These are phyloP conservation scores for Aspergillus tanneri DNA, from an alignment of 2,329 filamentous ascomycete species.

Conservation along the genomic window DNA sequence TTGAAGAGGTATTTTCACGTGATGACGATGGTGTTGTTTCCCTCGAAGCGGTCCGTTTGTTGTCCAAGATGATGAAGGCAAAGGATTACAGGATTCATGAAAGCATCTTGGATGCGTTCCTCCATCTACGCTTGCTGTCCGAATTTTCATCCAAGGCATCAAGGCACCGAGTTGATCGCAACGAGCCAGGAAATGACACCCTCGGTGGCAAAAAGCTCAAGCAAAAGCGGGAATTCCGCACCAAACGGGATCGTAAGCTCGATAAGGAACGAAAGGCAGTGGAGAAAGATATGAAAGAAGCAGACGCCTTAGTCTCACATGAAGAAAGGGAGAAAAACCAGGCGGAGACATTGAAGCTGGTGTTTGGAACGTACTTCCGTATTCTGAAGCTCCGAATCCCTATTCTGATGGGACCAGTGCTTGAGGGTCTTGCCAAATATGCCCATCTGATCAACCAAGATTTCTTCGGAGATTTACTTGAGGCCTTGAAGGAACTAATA, in stretches of 20 bases:
- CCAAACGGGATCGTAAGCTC: slow-evolving; percentile 80
- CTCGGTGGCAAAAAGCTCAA: slow-evolving; percentile 60
- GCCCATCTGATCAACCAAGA: slow-evolving; percentile 98
- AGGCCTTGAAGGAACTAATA: slow-evolving; percentile 91
- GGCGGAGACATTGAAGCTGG: slow-evolving; percentile 90
- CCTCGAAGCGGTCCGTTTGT: slow-evolving; percentile 77
- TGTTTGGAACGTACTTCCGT: slow-evolving; percentile 93
- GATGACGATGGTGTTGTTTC: slow-evolving; percentile 90
- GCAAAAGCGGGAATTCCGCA: slow-evolving; percentile 79
- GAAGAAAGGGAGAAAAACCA: slow-evolving; percentile 94
- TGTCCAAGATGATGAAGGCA: slow-evolving; percentile 94
- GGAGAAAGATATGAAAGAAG: slow-evolving; percentile 89
- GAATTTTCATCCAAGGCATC: slow-evolving; percentile 87
- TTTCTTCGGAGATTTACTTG: slow-evolving; percentile 94
- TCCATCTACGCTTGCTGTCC: slow-evolving; percentile 81
- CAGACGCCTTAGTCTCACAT: slow-evolving; percentile 85
- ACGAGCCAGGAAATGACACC: slow-evolving; percentile 46
- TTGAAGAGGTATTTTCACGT: slow-evolving; percentile 78
- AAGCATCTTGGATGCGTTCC: slow-evolving; percentile 82
- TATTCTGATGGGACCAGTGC: slow-evolving; percentile 90
- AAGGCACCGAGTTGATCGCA: slow-evolving; percentile 68
- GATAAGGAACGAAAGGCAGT: slow-evolving; percentile 82
- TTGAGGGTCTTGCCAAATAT: slow-evolving; percentile 91
- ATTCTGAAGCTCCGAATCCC: slow-evolving; percentile 81
- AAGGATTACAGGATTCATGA: slow-evolving; percentile 81